Conservation (phyloP, 2,329 filamentous ascomycete species). For the Ophiostoma quercus region DNA sequence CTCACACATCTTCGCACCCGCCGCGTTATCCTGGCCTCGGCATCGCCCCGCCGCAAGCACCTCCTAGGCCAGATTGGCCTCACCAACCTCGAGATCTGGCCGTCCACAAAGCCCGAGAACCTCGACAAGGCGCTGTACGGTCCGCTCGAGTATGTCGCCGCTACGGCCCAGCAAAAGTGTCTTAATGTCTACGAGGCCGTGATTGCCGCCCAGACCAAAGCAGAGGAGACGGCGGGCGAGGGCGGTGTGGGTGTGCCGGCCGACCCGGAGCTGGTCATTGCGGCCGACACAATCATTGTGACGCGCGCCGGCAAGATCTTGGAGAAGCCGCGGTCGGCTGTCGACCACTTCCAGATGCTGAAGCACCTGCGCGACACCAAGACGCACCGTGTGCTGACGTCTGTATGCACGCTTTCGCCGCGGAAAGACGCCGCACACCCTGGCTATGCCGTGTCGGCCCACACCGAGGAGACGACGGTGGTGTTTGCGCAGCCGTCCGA, state of each 20-base stretch:
- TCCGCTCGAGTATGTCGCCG: conserved; percentile 85
- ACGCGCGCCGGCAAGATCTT: conserved; percentile 69
- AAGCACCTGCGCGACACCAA: conserved; percentile 71
- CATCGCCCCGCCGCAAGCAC: conserved; percentile 76
- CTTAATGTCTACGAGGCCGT: conserved; percentile 60
- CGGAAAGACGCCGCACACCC: conserved; percentile 74
- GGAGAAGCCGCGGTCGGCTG: conserved; percentile 82
- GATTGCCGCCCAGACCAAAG: conserved; percentile 34
- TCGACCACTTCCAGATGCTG: conserved; percentile 79
- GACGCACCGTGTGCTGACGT: conserved; percentile 78
- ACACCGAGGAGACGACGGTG: conserved; percentile 89
- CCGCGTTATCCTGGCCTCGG: conserved; percentile 83
- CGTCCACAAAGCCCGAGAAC: conserved; percentile 79
- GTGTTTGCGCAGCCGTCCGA: conserved; percentile 64
- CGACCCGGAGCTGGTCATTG: conserved; percentile 80
- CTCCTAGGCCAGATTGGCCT: conserved; percentile 77
- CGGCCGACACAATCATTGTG: conserved; percentile 87
- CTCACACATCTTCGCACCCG: conserved; percentile 70
- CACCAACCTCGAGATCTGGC: conserved; percentile 72
- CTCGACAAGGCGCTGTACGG: conserved; percentile 68
- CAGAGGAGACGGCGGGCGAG: conserved; percentile 28
- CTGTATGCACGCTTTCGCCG: conserved; percentile 77
- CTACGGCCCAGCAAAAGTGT: conserved; percentile 79
- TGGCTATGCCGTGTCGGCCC: conserved; percentile 74
- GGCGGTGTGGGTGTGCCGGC: conserved; percentile 32